Evolutionary conservation across 768 basidiomycete species (phyloP), one percentile per base, ranked within the genome.

Genomic region (Tricholoma sp.): DNA sequence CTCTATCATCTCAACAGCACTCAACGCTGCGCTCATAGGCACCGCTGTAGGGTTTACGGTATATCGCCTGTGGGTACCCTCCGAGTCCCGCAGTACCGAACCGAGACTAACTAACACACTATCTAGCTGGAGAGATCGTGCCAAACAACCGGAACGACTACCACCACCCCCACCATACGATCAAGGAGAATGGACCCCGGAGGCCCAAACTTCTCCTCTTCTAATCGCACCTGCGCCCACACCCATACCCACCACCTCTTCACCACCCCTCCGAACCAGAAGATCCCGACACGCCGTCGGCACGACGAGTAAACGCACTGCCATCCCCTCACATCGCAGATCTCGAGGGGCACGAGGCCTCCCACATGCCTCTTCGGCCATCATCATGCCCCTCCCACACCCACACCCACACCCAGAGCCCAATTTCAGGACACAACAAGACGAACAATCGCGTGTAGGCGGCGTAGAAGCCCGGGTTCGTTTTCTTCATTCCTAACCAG

Each of bases 21-120:
- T 27, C 24, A 27, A 81, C 72, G 89, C 90, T 62, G 91, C 89
- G 49, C 80, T 93, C 56, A 89, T 93, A 58, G 88, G 90, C 57
- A 86, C 89, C n/a, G 90, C 91, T 16, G 90, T 93, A 52, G 21
- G 43, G 21, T 78, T 92, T 61, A 91, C 89, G 46, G 88, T 91
- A 43, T 94, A 91, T 74, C 83, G 89, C 71, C 75, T 93, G 91
- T 92, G 68, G 75, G 89, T 80, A 29, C 37, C 24, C 49, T 32
- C 31, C 16, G n/a, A 7, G 2, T 1, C 19, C 35, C 21, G 56
- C 49, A 39, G 54, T 29, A 49, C 41, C 12, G 24, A 27, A 27
- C 24, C 5, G 24, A 27, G 24, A 52, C 58, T 59, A 12, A 63
- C 58, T 59, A 12, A 63, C 18, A 7, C 18, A 41, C 39, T 2